Evolutionary conservation across 768 basidiomycete genomes (phyloP).

Genomic region (Pulveroboletus frians): DNA sequence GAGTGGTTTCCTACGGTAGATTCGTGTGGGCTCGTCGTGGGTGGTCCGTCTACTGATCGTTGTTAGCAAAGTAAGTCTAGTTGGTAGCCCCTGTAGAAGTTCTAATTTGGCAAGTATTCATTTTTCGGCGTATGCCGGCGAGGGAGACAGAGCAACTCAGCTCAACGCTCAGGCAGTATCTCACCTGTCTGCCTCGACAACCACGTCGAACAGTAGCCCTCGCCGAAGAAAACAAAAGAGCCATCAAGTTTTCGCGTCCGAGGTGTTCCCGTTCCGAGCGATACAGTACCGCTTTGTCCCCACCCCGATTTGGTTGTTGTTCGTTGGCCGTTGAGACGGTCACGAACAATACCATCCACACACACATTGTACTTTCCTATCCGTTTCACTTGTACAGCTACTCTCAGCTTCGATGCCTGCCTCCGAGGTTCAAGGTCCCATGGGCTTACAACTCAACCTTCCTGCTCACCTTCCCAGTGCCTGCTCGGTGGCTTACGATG

Average conservation of each 20-base stretch:
- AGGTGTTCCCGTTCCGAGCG: slow-evolving; percentile 1
- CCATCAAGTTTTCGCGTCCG: not conserved
- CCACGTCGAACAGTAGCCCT: slow-evolving; percentile 5
- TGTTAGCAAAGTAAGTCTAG: no score
- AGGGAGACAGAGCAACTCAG: slow-evolving; percentile 11
- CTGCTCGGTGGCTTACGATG: slow-evolving; percentile 5
- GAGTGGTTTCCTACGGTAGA: no score
- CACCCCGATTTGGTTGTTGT: slow-evolving; percentile 19
- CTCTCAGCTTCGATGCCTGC: slow-evolving; percentile 14
- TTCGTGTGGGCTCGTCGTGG: no score
- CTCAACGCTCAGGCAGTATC: not conserved
- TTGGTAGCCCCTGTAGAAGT: no score
- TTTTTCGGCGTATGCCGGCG: slow-evolving; percentile 22
- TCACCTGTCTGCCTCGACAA: slow-evolving; percentile 5
- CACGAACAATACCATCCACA: slow-evolving; percentile 15
- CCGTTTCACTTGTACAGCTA: not conserved
- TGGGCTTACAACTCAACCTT: slow-evolving; percentile 18
- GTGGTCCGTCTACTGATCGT: no score
- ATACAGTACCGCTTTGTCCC: slow-evolving; percentile 2
- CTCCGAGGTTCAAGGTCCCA: slow-evolving; percentile 19
- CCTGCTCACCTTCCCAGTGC: slow-evolving; percentile 12
- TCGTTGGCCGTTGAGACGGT: slow-evolving; percentile 1
- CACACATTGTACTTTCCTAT: not conserved
- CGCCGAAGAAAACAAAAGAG: not conserved
- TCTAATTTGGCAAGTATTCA: slow-evolving; percentile 1